Conservation (phyloP, 2,329 filamentous ascomycete genomes). For the Fusarium annulatum region DNA sequence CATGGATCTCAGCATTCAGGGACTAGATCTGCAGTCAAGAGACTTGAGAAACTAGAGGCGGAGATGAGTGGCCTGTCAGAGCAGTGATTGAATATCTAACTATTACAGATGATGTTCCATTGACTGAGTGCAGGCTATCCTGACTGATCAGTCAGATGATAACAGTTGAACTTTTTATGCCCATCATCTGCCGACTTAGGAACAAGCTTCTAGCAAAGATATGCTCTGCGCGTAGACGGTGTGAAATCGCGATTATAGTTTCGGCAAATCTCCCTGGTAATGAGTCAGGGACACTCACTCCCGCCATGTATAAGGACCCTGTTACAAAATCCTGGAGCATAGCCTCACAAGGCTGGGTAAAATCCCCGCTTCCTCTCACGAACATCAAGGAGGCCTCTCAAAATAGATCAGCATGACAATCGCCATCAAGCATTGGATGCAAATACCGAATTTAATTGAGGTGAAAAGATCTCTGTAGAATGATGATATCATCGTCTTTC, state of each 20-base stretch:
- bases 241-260: neutral
- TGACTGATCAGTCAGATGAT: neutral
- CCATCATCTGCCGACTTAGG: no score
- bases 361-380: fast-evolving
- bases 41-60: neutral
- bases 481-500: neutral
- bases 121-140: neutral
- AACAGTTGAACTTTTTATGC: no score
- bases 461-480: no score
- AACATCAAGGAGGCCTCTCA: neutral
- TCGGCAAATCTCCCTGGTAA: neutral
- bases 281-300: neutral
- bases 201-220: no score
- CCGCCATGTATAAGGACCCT: fast-evolving
- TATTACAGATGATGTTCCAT: no score
- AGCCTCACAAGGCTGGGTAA: slow-evolving; percentile 7
- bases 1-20: fast-evolving
- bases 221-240: fast-evolving
- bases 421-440: neutral
- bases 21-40: neutral
- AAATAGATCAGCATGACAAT: no score
- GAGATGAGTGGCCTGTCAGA: fast-evolving
- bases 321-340: neutral
- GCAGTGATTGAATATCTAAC: no score
- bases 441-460: fast-evolving